A percentile compares a stretch with the other conserved stretches of the same genome.
Conservation (phyloP, 1,139 yeast species). For the Lodderomyces jiufengensis region DNA sequence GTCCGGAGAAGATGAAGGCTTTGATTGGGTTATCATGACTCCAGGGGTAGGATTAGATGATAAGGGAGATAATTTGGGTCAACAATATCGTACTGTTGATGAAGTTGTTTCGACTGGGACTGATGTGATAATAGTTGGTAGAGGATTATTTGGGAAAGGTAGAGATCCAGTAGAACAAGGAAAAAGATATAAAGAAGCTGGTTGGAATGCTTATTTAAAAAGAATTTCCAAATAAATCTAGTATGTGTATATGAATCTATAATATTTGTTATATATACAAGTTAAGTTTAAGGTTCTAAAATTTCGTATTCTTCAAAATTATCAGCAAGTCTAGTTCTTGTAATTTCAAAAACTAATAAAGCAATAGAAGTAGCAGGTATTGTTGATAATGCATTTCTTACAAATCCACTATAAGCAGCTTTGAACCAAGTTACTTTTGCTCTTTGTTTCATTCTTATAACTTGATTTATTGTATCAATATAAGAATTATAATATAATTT, state of each 20-base stretch:
- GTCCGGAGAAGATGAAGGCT: constrained; percentile 80
- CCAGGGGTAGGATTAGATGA: constrained; percentile 99
- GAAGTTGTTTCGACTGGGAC: constrained; percentile 81
- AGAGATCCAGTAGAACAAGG: constrained; percentile 89
- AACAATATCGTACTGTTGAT: constrained; percentile 90
- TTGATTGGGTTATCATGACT: constrained; percentile 94
- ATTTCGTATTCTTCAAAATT: constrained; percentile 23
- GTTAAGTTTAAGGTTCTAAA: constrained; percentile 11
- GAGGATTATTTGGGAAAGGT: constrained; percentile 95
- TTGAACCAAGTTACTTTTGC: constrained; percentile 56
- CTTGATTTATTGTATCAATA: constrained; percentile 64
- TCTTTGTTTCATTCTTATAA: constrained; percentile 49
- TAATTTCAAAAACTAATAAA: constrained; percentile 75
- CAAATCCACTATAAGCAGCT: constrained; percentile 77
- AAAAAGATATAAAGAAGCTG: constrained; percentile 83
- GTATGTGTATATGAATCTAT: too few relatives aligned
- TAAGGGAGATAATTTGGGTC: constrained; percentile 95
- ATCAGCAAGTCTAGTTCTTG: constrained; percentile 52
- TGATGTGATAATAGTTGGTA: constrained; percentile 93
- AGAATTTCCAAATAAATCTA: constrained; percentile 22
- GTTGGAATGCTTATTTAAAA: constrained; percentile 82
- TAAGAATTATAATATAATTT: constrained; percentile 65
- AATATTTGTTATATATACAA: neutral
- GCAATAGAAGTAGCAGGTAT: constrained; percentile 90
- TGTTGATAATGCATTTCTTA: constrained; percentile 65